These are phyloP conservation scores for Papiliotrema laurentii DNA, from an alignment of 1,284 basidiomycete species.

Conservation along the genomic window DNA sequence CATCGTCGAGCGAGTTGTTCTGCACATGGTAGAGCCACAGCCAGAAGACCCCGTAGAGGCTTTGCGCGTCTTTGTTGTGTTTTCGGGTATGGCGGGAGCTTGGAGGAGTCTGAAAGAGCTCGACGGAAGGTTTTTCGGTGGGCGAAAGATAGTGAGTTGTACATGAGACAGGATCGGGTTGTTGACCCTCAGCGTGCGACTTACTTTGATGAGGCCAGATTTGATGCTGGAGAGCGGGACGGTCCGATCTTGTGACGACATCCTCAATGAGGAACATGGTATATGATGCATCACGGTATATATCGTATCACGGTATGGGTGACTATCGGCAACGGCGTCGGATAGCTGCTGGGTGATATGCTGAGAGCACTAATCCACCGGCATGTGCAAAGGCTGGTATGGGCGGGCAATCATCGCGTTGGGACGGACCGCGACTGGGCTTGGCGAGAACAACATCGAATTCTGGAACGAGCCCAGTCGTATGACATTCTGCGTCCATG, in stretches of 20 bases:
- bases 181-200: slow-evolving; percentile 54
- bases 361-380: not conserved
- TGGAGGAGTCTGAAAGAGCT: slow-evolving; percentile 90
- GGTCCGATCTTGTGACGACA: slow-evolving; percentile 15
- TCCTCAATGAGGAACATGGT: not conserved
- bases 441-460: slow-evolving; percentile 29
- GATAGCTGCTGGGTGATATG: not conserved
- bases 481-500: slow-evolving; percentile 26
- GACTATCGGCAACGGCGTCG: not conserved
- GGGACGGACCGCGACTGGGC: slow-evolving; percentile 28
- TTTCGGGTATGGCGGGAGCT: slow-evolving; percentile 81
- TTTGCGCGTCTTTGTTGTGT: slow-evolving; percentile 78
- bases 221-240: slow-evolving; percentile 44
- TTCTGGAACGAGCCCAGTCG: slow-evolving; percentile 32
- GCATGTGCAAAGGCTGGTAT: too few species aligned
- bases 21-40: slow-evolving; percentile 68
- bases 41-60: slow-evolving; percentile 61
- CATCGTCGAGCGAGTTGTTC: slow-evolving; percentile 79
- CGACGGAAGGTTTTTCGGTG: slow-evolving; percentile 86
- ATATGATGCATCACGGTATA: not conserved
- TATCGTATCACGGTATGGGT: too few species aligned
- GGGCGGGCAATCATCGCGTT: not conserved
- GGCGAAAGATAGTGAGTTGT: slow-evolving; percentile 60
- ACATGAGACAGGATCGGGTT: too few species aligned
- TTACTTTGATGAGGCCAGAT: slow-evolving; percentile 71